A percentile compares a stretch with the other conserved stretches of the same genome.
These are phyloP conservation scores for Lactarius psammicola DNA, from an alignment of 768 basidiomycete species.

Conservation along the genomic window DNA sequence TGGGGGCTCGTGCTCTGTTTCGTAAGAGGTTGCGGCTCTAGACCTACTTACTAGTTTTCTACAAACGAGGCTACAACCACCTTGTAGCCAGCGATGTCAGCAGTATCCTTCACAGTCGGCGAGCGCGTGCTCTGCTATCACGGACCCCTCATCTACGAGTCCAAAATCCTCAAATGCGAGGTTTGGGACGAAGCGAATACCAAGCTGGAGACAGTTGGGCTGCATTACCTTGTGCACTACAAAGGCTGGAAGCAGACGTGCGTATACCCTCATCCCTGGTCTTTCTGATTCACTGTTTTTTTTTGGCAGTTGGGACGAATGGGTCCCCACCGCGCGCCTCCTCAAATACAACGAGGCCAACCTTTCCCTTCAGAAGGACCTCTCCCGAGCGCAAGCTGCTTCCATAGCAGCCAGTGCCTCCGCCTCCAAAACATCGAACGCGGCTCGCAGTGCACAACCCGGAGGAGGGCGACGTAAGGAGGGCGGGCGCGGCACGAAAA, in stretches of 20 bases:
- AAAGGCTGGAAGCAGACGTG: slow-evolving; percentile 99
- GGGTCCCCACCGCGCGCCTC: slow-evolving; percentile 80
- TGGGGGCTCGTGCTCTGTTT: not conserved
- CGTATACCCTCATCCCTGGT: slow-evolving; percentile 29
- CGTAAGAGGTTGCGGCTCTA: not conserved
- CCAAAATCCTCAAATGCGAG: slow-evolving; percentile 76
- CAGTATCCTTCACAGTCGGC: slow-evolving; percentile 19
- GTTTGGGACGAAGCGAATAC: slow-evolving; percentile 63
- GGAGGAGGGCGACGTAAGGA: slow-evolving; percentile 49
- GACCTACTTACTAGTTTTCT: not conserved
- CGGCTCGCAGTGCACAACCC: slow-evolving; percentile 30
- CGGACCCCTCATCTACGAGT: slow-evolving; percentile 93
- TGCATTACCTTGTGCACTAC: slow-evolving; percentile 95
- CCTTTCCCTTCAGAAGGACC: slow-evolving; percentile 69
- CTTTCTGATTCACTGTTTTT: not conserved
- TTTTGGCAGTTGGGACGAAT: slow-evolving; percentile 86
- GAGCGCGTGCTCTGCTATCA: slow-evolving; percentile 94
- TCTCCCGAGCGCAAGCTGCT: slow-evolving; percentile 49
- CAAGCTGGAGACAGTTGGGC: slow-evolving; percentile 59
- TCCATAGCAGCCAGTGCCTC: slow-evolving; percentile 39
- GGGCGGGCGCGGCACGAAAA: slow-evolving; percentile 62
- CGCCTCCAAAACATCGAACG: slow-evolving; percentile 33
- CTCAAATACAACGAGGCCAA: slow-evolving; percentile 85
- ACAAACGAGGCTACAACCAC: not conserved
- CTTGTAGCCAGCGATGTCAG: slow-evolving; percentile 18